Percentiles rank a stretch among this genome's conserved stretches.
These are phyloP conservation scores for Adansonia gregorii DNA, from an alignment of 441 rosid genomes.

Conservation along the genomic window DNA sequence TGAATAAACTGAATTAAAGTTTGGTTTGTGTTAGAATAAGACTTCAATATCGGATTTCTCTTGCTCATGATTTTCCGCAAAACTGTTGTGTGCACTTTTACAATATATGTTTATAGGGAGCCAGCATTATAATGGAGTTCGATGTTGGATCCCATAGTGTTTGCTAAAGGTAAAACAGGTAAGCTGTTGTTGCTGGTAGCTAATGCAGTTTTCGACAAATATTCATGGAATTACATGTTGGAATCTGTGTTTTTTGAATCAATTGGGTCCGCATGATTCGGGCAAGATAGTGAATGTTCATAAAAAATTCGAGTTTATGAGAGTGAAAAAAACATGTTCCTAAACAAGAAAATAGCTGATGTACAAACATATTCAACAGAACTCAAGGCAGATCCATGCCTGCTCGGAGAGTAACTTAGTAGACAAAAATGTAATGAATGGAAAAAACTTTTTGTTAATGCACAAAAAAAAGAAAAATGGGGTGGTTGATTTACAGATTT, in stretches of 20 bases:
- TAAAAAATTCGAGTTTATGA: too few relatives aligned
- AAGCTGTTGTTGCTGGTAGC: too few relatives aligned
- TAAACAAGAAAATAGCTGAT: too few relatives aligned
- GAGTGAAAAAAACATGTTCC: too few relatives aligned
- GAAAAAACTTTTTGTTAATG: conserved; percentile 22
- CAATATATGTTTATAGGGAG: not conserved
- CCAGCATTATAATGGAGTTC: not conserved
- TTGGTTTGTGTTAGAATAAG: not conserved
- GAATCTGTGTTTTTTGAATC: not conserved
- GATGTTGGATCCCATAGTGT: not conserved
- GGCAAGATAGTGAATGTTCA: too few relatives aligned
- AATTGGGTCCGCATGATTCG: not conserved
- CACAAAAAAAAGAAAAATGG: conserved; percentile 21
- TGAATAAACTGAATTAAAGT: too few relatives aligned
- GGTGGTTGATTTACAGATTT: conserved; percentile 24
- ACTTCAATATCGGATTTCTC: not conserved
- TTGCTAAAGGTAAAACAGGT: conserved; percentile 11
- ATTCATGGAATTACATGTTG: not conserved
- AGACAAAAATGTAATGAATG: too few relatives aligned
- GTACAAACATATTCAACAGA: conserved; percentile 31
- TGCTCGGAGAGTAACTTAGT: too few relatives aligned
- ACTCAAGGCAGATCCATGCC: conserved; percentile 21
- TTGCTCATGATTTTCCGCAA: not conserved
- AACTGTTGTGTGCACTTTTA: not conserved
- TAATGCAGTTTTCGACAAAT: too few relatives aligned